phyloP scores from a whole-genome alignment of 805 yeast genomes.

The Myxozyma neotropica region DNA sequence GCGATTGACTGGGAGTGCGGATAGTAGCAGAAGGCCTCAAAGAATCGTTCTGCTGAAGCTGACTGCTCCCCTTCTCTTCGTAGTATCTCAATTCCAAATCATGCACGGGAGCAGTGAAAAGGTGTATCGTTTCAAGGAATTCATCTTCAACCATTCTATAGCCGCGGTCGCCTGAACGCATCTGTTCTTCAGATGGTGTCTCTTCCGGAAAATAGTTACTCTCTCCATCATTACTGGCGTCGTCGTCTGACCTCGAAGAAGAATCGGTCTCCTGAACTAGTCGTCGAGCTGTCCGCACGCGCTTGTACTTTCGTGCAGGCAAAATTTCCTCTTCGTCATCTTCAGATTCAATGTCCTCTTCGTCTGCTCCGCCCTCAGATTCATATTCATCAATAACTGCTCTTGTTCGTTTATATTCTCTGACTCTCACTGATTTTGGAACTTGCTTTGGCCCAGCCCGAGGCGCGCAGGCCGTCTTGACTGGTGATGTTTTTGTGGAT shows the following conservation, averaged over 20 bases:
- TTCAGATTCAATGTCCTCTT: no score
- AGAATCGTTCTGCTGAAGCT: neutral
- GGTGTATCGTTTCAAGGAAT: slow-evolving; percentile 20
- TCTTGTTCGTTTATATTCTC: no score
- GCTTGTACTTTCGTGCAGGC: no score
- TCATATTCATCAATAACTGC: no score
- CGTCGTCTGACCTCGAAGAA: no score
- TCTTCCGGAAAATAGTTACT: neutral
- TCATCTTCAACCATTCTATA: slow-evolving; percentile 32
- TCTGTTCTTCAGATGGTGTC: neutral
- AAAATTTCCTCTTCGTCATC: no score
- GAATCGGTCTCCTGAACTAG: no score
- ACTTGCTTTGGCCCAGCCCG: neutral
- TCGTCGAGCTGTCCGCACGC: no score
- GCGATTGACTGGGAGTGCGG: no score
- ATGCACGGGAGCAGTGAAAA: slow-evolving; percentile 15
- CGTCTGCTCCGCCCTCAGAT: no score
- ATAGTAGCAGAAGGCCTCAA: no score
- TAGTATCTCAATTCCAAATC: slow-evolving; percentile 5
- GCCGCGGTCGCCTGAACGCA: slow-evolving; percentile 16
- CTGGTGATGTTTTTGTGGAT: neutral
- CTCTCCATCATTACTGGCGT: neutral
- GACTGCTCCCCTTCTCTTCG: neutral
- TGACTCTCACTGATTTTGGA: no score
- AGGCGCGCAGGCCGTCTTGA: neutral